Base-by-base conservation (phyloP, 768 basidiomycete species). In the Pleurotus ostreatus region DNA sequence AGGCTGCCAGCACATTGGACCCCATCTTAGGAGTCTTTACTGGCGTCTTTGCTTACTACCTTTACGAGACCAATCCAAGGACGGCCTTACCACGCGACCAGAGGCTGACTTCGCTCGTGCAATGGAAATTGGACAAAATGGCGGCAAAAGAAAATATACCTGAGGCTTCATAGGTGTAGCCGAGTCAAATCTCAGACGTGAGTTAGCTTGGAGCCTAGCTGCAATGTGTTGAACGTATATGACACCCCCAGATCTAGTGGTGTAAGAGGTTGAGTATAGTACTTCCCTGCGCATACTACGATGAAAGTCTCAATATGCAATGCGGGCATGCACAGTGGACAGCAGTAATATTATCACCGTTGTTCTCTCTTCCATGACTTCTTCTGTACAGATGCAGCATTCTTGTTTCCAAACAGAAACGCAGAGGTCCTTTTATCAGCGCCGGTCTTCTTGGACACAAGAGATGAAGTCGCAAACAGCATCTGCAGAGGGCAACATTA, bases 341-440 rank as follows among this genome's bases (percentile, higher is more conserved):
- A 47, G n/a, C 30, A 6, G 16, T 15, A 23, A n/a, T 7, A 26
- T 15, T 49, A 49, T n/a, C 37, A 7, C 30, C 48, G 63, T 59
- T 74, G 74, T 58, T 74, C 66, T 61, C 67, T 77, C 66, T 72
- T 79, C 82, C 80, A 82, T 55, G 70, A 64, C 68, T 78, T 84
- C 71, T 86, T 88, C 66, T 79, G 79, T 20, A 71, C 71, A 6
- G 84, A 86, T 2, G 87, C 86, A 15, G 85, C 80, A 46, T 71
- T 71, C 61, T 79, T 87, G 73, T 91, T 93, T 2, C 87, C 82
- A 65, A 93, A 93, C 18, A 92, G 72, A 68, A 92, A 92, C 4
- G 84, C 65, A 13, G 89, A 91, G 3, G 89, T 93, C 59, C 81
- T 82, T 64, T 92, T 92, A 71, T 92, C 89, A 16, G 89, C 85